phyloP scores from a whole-genome alignment of 371 early-diverging fungal species.

The Phascolomyces articulosus region DNA sequence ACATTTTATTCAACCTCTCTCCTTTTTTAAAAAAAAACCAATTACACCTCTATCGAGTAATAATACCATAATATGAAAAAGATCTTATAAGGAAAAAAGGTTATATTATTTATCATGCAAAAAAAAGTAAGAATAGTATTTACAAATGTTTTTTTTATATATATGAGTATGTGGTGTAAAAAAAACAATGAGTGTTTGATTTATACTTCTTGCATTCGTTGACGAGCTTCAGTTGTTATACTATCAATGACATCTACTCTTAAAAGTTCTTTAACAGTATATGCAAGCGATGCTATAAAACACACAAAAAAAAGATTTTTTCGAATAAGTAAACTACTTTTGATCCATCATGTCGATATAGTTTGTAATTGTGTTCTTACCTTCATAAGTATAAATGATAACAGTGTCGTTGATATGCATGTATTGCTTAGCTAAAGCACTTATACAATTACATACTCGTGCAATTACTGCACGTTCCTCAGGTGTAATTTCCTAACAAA shows the following conservation, averaged over 20 bases:
- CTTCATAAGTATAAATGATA: slow-evolving; percentile 87
- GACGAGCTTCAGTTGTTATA: slow-evolving; percentile 54
- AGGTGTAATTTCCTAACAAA: slow-evolving; percentile 54
- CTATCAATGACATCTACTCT: slow-evolving; percentile 59
- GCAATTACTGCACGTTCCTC: slow-evolving; percentile 82
- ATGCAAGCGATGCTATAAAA: slow-evolving; percentile 63
- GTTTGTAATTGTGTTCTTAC: slow-evolving; percentile 15
- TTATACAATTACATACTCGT: slow-evolving; percentile 85
- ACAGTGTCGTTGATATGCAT: slow-evolving; percentile 85
- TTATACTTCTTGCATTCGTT: slow-evolving; percentile 28
- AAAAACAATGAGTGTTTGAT: background rate
- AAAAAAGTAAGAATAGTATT: background rate
- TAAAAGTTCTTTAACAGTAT: slow-evolving; percentile 67
- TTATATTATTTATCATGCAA: background rate
- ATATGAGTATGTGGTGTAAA: too few relatives aligned
- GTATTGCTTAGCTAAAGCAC: slow-evolving; percentile 74
- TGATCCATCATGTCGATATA: background rate
- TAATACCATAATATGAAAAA: background rate
- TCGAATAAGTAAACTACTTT: background rate
- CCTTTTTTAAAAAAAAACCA: too few relatives aligned
- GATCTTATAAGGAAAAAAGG: background rate
- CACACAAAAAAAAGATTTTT: background rate
- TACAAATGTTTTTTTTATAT: background rate
- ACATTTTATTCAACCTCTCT: too few relatives aligned
- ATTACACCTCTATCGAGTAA: background rate